Evolutionary conservation across 2,329 filamentous ascomycete genomes (phyloP), one percentile per base, ranked within the genome.

Genomic region (Coniosporium tulheliwenetii): DNA sequence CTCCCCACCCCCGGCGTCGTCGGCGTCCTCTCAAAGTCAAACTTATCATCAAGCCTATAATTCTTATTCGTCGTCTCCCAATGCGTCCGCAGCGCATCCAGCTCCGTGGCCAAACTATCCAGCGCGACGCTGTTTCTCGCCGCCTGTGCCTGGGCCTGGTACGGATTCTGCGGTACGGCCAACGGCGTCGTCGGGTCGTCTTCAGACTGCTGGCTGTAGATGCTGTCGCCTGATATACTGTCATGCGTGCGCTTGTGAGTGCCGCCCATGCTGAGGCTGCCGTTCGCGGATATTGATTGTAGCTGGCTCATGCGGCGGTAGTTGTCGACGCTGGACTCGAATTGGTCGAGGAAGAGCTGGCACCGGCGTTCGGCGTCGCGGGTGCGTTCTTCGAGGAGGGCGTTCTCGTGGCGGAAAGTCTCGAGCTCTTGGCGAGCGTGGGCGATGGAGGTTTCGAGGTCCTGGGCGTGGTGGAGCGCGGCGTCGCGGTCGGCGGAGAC

Each of bases 1-100:
- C 12, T 12, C 13, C 32, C 10, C 32, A 3, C 19, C 7, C 19
- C 19, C 19, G 19, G 19, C 19, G 48, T 59, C 2, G 57, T 61
- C 8, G 62, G 59, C 1, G 58, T 62, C 33, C 59, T 66, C 42
- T 94, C 87, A 51, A 93, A 87, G 56, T 95, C 87, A 52, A 93
- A 93, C 39, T 82, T 78, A 53, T 81, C 87, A 60, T 85, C 93
- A 36, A 95, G 66, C 16, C 91, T 81, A 60, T 96, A 95, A 53
- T 85, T 93, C 61, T 93, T 91, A 64, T 89, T 95, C 10, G 86
- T 94, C 33, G 81, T 85, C 63, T 96, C 86, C 91, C 91, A 98
- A 52, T 95, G 87, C 40, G 71, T 84, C 40, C 89, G 77, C 38
- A 98, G 70, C 10, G 84, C 82, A 58, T 98, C 91, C 7, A 98